These are phyloP conservation scores for Antitrichia curtipendula DNA, from an alignment of 225 moss, liverwort and hornwort genomes.

Conservation along the genomic window DNA sequence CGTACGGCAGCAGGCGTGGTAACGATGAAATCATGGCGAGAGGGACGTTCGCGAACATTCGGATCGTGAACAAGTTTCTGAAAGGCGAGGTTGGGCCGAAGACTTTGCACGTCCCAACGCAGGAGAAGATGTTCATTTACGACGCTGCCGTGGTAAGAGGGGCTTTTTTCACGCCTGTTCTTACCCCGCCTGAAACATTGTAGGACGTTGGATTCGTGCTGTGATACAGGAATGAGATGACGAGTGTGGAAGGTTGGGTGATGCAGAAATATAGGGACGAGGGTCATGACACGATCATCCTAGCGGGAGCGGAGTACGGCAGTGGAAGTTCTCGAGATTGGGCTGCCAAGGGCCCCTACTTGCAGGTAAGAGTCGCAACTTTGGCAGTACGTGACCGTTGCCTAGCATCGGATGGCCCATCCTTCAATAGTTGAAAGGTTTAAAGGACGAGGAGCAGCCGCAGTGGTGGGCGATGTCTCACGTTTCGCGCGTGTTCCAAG, in stretches of 20 bases:
- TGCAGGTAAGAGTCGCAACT: slow-evolving; percentile 30
- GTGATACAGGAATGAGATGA: background rate
- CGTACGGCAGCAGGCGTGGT: slow-evolving; percentile 89
- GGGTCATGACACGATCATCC: slow-evolving; percentile 58
- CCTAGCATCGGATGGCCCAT: background rate
- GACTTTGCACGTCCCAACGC: slow-evolving; percentile 61
- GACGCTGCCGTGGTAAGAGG: slow-evolving; percentile 66
- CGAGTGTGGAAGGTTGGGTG: background rate
- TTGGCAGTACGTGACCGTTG: background rate
- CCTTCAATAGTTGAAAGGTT: background rate
- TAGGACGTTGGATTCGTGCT: background rate
- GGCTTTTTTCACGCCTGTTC: background rate
- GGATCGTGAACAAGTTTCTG: slow-evolving; percentile 89
- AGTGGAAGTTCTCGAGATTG: slow-evolving; percentile 98
- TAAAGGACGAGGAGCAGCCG: background rate
- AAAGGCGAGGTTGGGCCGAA: slow-evolving; percentile 79
- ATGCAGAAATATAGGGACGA: slow-evolving; percentile 70
- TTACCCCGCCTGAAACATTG: background rate
- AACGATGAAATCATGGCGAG: slow-evolving; percentile 89
- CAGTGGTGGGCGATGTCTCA: background rate
- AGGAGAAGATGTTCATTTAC: slow-evolving; percentile 68
- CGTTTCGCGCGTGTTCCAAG: background rate
- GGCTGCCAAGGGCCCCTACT: slow-evolving; percentile 89
- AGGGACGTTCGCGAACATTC: slow-evolving; percentile 87
- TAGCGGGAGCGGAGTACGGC: slow-evolving; percentile 91